Evolutionary conservation across 345 rosid genomes (phyloP), one percentile per base, ranked within the genome.

Genomic region (Salix udensis): DNA sequence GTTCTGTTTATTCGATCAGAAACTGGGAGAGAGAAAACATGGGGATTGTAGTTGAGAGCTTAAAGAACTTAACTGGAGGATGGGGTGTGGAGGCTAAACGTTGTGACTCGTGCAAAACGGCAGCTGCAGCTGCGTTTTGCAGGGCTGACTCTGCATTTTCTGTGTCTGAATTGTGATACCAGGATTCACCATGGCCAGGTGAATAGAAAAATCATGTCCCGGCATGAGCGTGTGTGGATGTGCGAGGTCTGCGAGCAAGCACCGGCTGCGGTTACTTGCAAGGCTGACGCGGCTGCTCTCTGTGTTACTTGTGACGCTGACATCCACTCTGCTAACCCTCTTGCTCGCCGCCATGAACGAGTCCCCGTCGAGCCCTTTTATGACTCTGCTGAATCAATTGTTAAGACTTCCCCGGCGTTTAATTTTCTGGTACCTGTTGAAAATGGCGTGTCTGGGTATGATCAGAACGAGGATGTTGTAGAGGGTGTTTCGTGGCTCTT

Each of bases 211-310:
- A 65, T 79, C 16, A 71, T 78, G 65, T 68, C 82, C 13, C 15
- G 85, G 31, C 87, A 82, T 77, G 82, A 70, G 39, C 85, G 86
- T 0, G 79, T 79, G 15, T 80, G 84, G 83, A 67, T 86, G 81
- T 86, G 89, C 23, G 84, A 74, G 75, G 85, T 84, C 71, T 80
- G 89, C 78, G 87, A 86, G 77, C 84, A 82, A 26, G 87, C 87
- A 0, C 89, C 87, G 2, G 87, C 89, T 1, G 80, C 83, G 52
- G 84, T 86, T 15, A 78, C 84, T 3, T 86, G 89, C 76, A 81
- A 77, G 71, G 87, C 89, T 14, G 89, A 86, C 14, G 87, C 87
- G 10, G 89, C 89, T 8, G 76, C 68, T 26, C 85, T 86, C 6
- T 86, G 89, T 71, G 67, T 77, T 62, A 48, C 82, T 3, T 86